Evolutionary conservation across 139 green algal species (phyloP), one percentile per base, ranked within the genome.

Genomic region (Auxenochlorella pyrenoidosa): DNA sequence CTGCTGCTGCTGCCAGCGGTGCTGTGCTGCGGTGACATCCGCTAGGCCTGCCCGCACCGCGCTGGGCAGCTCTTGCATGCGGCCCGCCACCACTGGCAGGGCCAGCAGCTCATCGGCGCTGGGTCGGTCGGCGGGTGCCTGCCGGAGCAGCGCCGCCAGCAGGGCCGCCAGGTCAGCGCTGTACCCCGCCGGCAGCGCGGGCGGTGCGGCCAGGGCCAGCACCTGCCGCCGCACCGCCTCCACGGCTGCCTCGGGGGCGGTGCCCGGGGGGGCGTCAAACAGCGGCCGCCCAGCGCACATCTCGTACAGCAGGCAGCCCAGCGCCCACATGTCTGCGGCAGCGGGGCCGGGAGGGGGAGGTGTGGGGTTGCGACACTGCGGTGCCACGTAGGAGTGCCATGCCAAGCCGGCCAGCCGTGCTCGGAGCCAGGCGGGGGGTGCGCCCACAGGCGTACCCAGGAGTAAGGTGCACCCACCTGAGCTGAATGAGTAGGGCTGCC

Each of bases 401-500:
- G 54, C 54, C 47, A 24, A 63, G 54, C 12, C 16, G 13, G 54
- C 54, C 22, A 24, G 15, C 22, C 54, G 18, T 63, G 54, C 54
- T 63, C 2, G 54, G 54, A 22, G n/a, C n/a, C n/a, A n/a, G n/a
- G n/a, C n/a, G n/a, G n/a, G n/a, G n/a, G n/a, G n/a, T n/a, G n/a
- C n/a, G n/a, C n/a, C n/a, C n/a, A n/a, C n/a, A n/a, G n/a, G n/a
- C n/a, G n/a, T n/a, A n/a, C n/a, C n/a, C n/a, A n/a, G n/a, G n/a
- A n/a, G n/a, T n/a, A n/a, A n/a, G n/a, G n/a, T n/a, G n/a, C 36
- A 15, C 38, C 0, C 73, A 79, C 40, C 73, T 30, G 75, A 81
- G 75, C 75, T 81, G 75, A 81, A 81, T 1, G 75, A 81, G 75
- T 81, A 81, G 75, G 75, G 30, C 75, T 81, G 30, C 8, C 75